Evolutionary conservation across 2,329 filamentous ascomycete genomes (phyloP).

Genomic region (Alternaria dauci): DNA sequence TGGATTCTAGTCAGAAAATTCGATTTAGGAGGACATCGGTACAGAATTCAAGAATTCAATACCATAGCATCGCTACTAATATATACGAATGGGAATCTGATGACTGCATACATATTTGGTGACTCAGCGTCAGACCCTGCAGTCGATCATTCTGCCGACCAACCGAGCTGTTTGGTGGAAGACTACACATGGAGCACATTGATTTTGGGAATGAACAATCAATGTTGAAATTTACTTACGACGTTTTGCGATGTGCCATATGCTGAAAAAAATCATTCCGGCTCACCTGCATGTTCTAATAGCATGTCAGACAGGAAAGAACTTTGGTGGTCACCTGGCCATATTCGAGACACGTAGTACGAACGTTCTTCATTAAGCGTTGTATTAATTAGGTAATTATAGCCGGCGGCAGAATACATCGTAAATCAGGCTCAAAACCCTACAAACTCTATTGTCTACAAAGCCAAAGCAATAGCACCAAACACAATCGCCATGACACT

Average conservation of each 20-base stretch:
- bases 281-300: neutral
- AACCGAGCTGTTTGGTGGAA: conserved; percentile 1
- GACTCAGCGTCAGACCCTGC: neutral
- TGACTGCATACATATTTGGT: neutral
- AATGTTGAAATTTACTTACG: neutral
- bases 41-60: neutral
- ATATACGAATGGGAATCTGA: neutral
- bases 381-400: neutral
- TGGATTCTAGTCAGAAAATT: neutral
- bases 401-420: neutral
- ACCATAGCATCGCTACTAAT: neutral
- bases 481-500: conserved; percentile 22
- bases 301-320: neutral
- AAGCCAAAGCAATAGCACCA: conserved; percentile 22
- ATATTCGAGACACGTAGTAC: neutral
- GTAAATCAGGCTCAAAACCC: neutral
- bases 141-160: conserved; percentile 13
- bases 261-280: neutral
- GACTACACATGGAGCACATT: neutral
- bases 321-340: neutral
- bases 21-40: neutral
- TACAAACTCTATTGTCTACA: conserved; percentile 6
- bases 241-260: neutral
- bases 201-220: neutral
- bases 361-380: neutral